Conservation (phyloP, 768 basidiomycete species). For the Tylopilus intermedius region DNA sequence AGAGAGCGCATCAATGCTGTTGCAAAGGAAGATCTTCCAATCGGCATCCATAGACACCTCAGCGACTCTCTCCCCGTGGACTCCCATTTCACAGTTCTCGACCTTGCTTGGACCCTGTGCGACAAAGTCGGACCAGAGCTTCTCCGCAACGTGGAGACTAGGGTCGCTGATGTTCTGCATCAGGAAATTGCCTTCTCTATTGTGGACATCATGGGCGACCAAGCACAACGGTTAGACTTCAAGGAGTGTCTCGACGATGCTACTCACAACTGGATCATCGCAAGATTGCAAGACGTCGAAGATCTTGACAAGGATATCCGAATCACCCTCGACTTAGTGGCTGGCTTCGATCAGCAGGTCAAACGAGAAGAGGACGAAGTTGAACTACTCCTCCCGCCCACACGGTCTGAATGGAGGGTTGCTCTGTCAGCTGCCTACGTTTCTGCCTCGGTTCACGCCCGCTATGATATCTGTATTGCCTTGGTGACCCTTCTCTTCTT, state of each 20-base stretch:
- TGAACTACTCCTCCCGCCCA: constrained; percentile 46
- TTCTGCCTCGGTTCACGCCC: constrained; percentile 57
- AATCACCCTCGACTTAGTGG: constrained; percentile 62
- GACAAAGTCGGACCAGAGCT: constrained; percentile 54
- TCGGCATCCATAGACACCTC: constrained; percentile 51
- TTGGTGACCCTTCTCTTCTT: constrained; percentile 68
- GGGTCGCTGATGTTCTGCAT: constrained; percentile 58
- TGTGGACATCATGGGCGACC: constrained; percentile 67
- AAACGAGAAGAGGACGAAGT: constrained; percentile 76
- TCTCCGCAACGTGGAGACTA: constrained; percentile 53
- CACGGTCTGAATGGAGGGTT: constrained; percentile 57
- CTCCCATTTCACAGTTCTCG: constrained; percentile 52
- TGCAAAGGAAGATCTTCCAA: constrained; percentile 62
- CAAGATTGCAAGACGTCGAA: constrained; percentile 52
- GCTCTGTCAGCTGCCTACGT: constrained; percentile 62
- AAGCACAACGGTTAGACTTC: constrained; percentile 50
- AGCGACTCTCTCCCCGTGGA: constrained; percentile 42
- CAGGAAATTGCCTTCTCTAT: constrained; percentile 79
- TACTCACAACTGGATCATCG: constrained; percentile 54
- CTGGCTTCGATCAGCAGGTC: constrained; percentile 62
- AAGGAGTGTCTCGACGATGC: constrained; percentile 56
- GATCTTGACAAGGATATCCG: constrained; percentile 54
- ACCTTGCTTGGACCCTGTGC: constrained; percentile 59
- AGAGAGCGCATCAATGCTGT: constrained; percentile 70
- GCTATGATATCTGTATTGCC: constrained; percentile 70